phyloP scores from a whole-genome alignment of 2,329 filamentous ascomycete genomes.

The Amphichorda felina region DNA sequence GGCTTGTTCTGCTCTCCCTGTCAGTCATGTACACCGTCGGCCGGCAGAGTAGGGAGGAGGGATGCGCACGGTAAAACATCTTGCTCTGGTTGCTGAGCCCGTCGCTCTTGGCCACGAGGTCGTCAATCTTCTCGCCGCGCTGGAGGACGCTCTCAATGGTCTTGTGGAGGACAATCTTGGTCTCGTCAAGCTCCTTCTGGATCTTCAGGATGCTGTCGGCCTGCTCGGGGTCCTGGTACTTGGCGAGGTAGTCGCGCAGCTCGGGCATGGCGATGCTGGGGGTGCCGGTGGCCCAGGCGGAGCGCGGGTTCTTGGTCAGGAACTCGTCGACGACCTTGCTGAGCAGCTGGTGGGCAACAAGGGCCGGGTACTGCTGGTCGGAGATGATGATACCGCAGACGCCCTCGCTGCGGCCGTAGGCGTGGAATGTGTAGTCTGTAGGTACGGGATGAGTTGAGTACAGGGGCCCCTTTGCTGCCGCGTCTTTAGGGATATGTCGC shows the following conservation, averaged over 20 bases:
- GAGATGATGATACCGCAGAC: conserved; percentile 68
- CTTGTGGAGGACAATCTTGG: conserved; percentile 94
- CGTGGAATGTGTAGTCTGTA: conserved; percentile 61
- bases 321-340: conserved; percentile 85
- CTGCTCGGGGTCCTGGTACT: conserved; percentile 77
- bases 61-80: conserved; percentile 78
- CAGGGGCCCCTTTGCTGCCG: background rate
- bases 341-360: conserved; percentile 78
- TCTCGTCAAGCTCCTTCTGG: conserved; percentile 93
- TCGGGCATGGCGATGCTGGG: conserved; percentile 53
- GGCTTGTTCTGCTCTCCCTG: conserved; percentile 39
- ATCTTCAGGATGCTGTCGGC: conserved; percentile 93
- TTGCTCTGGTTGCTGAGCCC: conserved; percentile 85
- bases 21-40: no score
- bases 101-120: conserved; percentile 85
- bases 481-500: conserved; percentile 9
- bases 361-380: conserved; percentile 61
- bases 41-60: background rate
- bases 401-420: conserved; percentile 63
- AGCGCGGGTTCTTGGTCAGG: conserved; percentile 60
- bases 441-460: no score
- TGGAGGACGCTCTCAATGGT: conserved; percentile 82
- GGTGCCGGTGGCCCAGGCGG: conserved; percentile 47
- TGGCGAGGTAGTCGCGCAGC: conserved; percentile 62
- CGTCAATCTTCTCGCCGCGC: conserved; percentile 93